A percentile compares a stretch with the other conserved stretches of the same genome.
Evolutionary conservation across 768 basidiomycete genomes (phyloP).

Genomic region (Lactifluus hygrophoroides): DNA sequence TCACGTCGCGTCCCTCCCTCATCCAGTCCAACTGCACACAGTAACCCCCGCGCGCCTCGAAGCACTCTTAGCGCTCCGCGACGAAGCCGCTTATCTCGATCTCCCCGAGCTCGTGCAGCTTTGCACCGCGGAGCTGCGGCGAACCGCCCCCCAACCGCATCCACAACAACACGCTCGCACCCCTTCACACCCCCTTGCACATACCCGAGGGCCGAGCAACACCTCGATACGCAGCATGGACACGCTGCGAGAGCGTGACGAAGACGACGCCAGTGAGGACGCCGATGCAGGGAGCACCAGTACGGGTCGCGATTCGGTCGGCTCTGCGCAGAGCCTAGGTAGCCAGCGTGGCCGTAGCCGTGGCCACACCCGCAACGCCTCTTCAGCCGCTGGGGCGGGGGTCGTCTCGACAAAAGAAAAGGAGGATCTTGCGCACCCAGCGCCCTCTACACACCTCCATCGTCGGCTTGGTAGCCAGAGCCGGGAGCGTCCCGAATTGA

Average conservation of each 20-base stretch:
- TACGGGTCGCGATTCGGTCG: constrained; percentile 18
- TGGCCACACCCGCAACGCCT: not conserved
- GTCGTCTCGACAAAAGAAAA: not conserved
- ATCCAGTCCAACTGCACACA: constrained; percentile 40
- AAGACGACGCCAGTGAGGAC: constrained; percentile 23
- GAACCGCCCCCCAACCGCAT: constrained; percentile 25
- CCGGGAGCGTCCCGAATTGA: constrained; percentile 10
- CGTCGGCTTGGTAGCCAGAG: constrained; percentile 13
- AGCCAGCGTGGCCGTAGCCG: constrained; percentile 6
- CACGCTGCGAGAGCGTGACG: constrained; percentile 48
- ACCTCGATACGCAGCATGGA: constrained; percentile 53
- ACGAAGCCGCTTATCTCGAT: constrained; percentile 71
- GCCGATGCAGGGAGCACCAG: constrained; percentile 4
- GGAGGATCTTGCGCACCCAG: not conserved
- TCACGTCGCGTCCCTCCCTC: constrained; percentile 48
- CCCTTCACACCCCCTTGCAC: constrained; percentile 25
- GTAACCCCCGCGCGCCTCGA: constrained; percentile 40
- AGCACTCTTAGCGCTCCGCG: constrained; percentile 62
- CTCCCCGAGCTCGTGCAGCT: constrained; percentile 56
- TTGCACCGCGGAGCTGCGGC: constrained; percentile 61
- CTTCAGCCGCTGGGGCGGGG: not conserved
- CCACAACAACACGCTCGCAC: constrained; percentile 16
- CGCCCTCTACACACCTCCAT: not conserved
- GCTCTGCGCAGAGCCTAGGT: constrained; percentile 7
- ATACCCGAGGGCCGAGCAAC: constrained; percentile 39